Conservation (phyloP, 108 stramenopile species). For the Nitzschia palea region DNA sequence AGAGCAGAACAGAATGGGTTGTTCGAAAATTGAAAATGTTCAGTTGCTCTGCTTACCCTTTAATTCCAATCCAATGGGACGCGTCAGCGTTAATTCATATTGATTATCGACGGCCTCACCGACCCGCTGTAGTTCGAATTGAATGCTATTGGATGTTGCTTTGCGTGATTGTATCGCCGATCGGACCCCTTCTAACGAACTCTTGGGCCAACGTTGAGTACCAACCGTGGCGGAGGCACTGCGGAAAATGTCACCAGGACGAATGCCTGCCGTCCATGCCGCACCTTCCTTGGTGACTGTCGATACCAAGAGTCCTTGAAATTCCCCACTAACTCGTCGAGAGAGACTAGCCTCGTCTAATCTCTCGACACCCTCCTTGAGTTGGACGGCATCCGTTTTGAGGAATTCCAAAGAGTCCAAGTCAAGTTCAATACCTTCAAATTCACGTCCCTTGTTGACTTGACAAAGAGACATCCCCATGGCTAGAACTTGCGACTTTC, state of each 20-base stretch:
- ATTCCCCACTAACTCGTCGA: constrained; percentile 37
- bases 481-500: constrained; percentile 23
- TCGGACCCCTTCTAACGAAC: constrained; percentile 75
- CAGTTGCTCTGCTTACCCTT: constrained; percentile 46
- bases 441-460: constrained; percentile 48
- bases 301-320: constrained; percentile 66
- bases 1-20: neutral
- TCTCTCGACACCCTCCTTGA: neutral
- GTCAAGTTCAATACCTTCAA: constrained; percentile 54
- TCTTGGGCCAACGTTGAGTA: constrained; percentile 76
- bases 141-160: constrained; percentile 32
- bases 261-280: constrained; percentile 70
- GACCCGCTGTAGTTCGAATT: constrained; percentile 60
- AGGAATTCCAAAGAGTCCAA: constrained; percentile 60
- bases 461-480: constrained; percentile 65
- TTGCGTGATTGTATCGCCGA: constrained; percentile 72
- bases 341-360: constrained; percentile 39
- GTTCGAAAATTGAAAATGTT: neutral
- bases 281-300: constrained; percentile 51
- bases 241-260: constrained; percentile 65
- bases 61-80: constrained; percentile 77
- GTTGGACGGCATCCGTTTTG: constrained; percentile 12
- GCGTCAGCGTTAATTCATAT: constrained; percentile 64
- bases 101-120: constrained; percentile 38
- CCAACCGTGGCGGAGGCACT: constrained; percentile 75